These are phyloP conservation scores for Aspergillus saccharolyticus DNA, from an alignment of 495 filamentous ascomycete genomes.

Conservation along the genomic window DNA sequence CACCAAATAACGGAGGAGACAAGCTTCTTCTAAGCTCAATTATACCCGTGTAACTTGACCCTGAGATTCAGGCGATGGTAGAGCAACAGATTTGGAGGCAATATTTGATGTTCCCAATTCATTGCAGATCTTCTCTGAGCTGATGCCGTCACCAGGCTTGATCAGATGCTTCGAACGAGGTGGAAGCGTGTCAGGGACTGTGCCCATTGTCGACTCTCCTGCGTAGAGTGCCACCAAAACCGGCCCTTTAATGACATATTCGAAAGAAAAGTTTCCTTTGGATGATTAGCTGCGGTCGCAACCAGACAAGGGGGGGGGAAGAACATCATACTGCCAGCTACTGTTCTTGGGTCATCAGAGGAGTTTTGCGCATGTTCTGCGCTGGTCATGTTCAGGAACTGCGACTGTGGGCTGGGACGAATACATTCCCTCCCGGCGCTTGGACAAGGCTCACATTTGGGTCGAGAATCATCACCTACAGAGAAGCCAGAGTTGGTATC, in stretches of 20 bases:
- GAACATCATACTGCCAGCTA: background rate
- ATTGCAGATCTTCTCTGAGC: background rate
- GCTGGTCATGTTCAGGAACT: conserved; percentile 9
- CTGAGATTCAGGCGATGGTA: background rate
- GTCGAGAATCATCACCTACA: conserved; percentile 12
- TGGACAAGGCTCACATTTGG: conserved; percentile 14
- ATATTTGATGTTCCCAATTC: background rate
- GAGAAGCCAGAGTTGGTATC: background rate
- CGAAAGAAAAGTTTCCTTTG: background rate
- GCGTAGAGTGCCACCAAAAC: conserved; percentile 6
- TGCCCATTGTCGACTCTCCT: background rate
- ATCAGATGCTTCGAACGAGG: background rate
- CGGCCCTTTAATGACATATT: conserved; percentile 15
- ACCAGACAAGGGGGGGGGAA: too few relatives aligned
- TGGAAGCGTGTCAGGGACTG: background rate
- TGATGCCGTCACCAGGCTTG: background rate
- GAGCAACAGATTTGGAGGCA: background rate
- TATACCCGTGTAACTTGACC: background rate
- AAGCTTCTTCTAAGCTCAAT: conserved; percentile 16
- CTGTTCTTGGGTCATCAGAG: background rate
- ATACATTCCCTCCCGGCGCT: conserved; percentile 13
- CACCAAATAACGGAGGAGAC: conserved; percentile 17
- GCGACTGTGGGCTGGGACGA: conserved; percentile 5
- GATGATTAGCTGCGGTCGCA: background rate
- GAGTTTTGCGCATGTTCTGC: background rate